Percentiles rank a stretch among this genome's conserved stretches.
Conservation (phyloP, 768 basidiomycete species). For the Termitomyces sp. region DNA sequence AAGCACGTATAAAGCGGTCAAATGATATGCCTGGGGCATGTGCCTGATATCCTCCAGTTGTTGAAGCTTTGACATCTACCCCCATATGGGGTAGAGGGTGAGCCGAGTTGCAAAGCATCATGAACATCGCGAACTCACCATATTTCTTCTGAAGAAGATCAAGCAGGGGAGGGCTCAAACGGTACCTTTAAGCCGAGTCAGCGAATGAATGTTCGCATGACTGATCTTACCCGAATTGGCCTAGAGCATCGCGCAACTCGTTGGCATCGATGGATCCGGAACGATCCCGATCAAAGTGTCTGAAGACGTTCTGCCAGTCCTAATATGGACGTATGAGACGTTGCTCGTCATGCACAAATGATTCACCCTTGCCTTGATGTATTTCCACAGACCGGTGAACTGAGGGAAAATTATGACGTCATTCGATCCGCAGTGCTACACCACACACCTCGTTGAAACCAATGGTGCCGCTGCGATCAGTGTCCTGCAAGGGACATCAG, state of each 20-base stretch:
- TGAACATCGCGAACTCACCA: conserved; percentile 35
- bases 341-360: not conserved
- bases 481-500: conserved; percentile 35
- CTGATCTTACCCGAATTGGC: conserved; percentile 58
- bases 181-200: conserved; percentile 36
- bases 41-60: conserved; percentile 22
- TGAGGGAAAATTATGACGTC: conserved; percentile 20
- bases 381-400: conserved; percentile 79
- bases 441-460: conserved; percentile 65
- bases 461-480: conserved; percentile 73
- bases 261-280: conserved; percentile 71
- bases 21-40: conserved; percentile 63
- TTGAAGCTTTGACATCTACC: conserved; percentile 57
- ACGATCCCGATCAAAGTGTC: conserved; percentile 78
- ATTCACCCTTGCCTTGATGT: conserved; percentile 51
- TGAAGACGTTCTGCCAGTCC: conserved; percentile 86
- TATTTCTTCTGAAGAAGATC: conserved; percentile 74
- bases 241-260: conserved; percentile 66
- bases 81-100: conserved; percentile 26
- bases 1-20: conserved; percentile 83
- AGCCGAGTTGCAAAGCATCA: conserved; percentile 7
- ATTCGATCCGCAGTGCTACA: not conserved
- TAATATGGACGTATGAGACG: conserved; percentile 14
- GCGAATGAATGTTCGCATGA: not conserved
- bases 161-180: conserved; percentile 62